These are phyloP conservation scores for Yamadazyma buinensis DNA, from an alignment of 1,139 yeast genomes.

Conservation along the genomic window DNA sequence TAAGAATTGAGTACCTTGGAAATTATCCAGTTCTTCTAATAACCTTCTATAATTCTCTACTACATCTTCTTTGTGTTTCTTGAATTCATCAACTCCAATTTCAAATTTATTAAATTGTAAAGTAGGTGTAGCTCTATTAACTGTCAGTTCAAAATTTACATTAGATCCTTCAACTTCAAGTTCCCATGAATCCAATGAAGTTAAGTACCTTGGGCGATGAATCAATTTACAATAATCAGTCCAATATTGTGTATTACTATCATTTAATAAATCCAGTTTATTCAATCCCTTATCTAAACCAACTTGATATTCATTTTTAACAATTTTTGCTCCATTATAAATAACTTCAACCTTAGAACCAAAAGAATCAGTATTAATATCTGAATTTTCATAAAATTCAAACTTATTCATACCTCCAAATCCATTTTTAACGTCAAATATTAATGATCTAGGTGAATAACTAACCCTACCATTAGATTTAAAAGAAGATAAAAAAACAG, in stretches of 20 bases:
- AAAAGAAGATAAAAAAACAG: conserved; percentile 28
- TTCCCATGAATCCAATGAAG: conserved; percentile 55
- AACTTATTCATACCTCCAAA: conserved; percentile 55
- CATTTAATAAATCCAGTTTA: conserved; percentile 27
- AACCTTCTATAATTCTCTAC: conserved; percentile 48
- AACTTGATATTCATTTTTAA: conserved; percentile 55
- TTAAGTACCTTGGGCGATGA: conserved; percentile 58
- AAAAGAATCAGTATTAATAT: conserved; percentile 3
- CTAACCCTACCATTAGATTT: conserved; percentile 48
- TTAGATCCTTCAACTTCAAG: conserved; percentile 15
- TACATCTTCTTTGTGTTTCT: conserved; percentile 37
- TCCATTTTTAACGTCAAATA: conserved; percentile 75
- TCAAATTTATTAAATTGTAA: conserved; percentile 24
- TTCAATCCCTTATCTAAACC: conserved; percentile 51
- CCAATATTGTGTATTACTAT: conserved; percentile 62
- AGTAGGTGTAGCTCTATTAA: conserved; percentile 27
- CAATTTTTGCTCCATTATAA: conserved; percentile 10
- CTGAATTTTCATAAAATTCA: conserved; percentile 39
- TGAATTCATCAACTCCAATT: conserved; percentile 30
- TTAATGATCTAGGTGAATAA: conserved; percentile 71
- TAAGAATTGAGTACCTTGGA: conserved; percentile 66
- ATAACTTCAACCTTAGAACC: conserved; percentile 13
- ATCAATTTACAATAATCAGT: conserved; percentile 73
- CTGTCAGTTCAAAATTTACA: too few relatives aligned
- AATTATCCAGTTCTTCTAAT: conserved; percentile 73